phyloP scores from a whole-genome alignment of 108 stramenopile species.

The Aurantiochytrium sp. region DNA sequence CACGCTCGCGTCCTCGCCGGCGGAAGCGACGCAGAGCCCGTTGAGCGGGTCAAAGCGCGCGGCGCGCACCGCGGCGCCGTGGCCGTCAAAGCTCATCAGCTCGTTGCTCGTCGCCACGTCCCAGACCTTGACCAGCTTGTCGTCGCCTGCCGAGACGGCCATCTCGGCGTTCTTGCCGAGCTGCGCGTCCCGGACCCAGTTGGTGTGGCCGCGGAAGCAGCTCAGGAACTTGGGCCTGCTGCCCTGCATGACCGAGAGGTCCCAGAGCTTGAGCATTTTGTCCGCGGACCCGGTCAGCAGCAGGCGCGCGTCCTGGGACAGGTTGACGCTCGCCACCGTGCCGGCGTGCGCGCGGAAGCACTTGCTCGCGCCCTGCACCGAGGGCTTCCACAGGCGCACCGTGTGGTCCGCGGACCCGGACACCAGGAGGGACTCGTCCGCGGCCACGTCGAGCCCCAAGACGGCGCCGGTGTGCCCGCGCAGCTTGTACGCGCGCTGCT shows the following conservation, averaged over 20 bases:
- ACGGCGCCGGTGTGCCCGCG: conserved; percentile 53
- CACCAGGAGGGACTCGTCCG: conserved; percentile 43
- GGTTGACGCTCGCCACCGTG: conserved; percentile 52
- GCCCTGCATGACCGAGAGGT: conserved; percentile 36
- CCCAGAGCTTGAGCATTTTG: conserved; percentile 61
- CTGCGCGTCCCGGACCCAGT: conserved; percentile 60
- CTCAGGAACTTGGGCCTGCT: conserved; percentile 37
- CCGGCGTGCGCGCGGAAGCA: conserved; percentile 55
- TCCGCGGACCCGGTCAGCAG: conserved; percentile 61
- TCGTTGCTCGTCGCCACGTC: neutral
- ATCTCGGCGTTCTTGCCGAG: conserved; percentile 44
- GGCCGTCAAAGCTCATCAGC: conserved; percentile 4
- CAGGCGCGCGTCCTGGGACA: conserved; percentile 40
- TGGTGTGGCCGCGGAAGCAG: conserved; percentile 48
- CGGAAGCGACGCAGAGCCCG: conserved; percentile 32
- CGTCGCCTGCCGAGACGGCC: conserved; percentile 51
- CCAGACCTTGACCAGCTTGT: conserved; percentile 43
- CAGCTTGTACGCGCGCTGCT: conserved; percentile 48
- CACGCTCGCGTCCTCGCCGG: conserved; percentile 14
- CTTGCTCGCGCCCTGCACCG: conserved; percentile 50
- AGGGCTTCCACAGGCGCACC: conserved; percentile 57
- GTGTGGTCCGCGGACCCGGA: conserved; percentile 57
- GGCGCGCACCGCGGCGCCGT: neutral
- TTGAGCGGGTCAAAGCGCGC: conserved; percentile 33
- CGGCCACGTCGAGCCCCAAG: conserved; percentile 38